A percentile compares a stretch with the other conserved stretches of the same genome.
phyloP scores from a whole-genome alignment of 345 rosid genomes.

The Clarkia xantiana region DNA sequence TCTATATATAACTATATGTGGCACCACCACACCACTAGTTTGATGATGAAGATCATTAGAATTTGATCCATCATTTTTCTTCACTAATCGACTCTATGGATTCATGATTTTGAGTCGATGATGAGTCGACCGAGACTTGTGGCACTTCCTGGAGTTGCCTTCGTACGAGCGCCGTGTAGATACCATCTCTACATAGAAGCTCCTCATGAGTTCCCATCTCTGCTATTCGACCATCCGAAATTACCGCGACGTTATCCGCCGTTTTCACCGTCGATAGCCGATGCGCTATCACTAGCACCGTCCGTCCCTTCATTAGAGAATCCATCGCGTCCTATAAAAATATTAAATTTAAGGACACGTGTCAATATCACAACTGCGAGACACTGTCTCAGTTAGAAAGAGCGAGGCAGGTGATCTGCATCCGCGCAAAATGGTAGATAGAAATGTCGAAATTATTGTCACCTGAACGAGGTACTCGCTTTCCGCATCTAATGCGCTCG shows the following conservation, averaged over 20 bases:
- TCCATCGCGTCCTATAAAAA: slow-evolving; percentile 80
- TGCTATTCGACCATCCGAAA: slow-evolving; percentile 70
- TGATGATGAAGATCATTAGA: no score
- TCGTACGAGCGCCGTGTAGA: slow-evolving; percentile 58
- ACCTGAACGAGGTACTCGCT: slow-evolving; percentile 95
- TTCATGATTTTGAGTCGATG: background rate
- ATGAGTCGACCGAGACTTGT: background rate
- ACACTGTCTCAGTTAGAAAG: slow-evolving; percentile 5
- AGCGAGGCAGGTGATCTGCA: no score
- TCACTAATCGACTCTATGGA: no score
- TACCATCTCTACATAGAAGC: slow-evolving; percentile 36
- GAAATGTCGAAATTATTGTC: no score
- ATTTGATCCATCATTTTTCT: no score
- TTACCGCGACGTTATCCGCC: slow-evolving; percentile 73
- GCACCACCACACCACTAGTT: no score
- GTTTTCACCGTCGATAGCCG: slow-evolving; percentile 77
- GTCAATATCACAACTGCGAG: background rate
- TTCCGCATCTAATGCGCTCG: slow-evolving; percentile 93
- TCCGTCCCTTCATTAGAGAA: slow-evolving; percentile 82
- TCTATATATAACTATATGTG: no score
- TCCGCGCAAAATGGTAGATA: no score
- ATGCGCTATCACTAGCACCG: slow-evolving; percentile 92
- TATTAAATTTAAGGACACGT: no score
- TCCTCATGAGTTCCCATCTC: slow-evolving; percentile 50
- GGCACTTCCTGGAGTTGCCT: slow-evolving; percentile 39